Evolutionary conservation across 257 asterid species (phyloP).

Genomic region (Scutellaria minor): DNA sequence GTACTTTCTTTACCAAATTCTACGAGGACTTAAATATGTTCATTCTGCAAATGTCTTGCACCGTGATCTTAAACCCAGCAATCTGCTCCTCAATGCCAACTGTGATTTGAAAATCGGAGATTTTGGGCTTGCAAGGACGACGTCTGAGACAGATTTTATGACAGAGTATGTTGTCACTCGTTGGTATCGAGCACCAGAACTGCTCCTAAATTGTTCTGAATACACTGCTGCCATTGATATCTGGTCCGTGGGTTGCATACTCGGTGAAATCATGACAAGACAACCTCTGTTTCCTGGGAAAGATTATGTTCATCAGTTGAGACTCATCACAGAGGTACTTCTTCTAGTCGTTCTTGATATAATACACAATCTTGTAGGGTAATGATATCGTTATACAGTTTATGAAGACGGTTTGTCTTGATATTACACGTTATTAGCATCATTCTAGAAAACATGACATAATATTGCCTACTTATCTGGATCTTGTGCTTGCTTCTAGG

Average conservation of each 20-base stretch:
- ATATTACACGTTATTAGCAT: no score
- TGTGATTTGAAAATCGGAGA: constrained; percentile 85
- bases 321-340: constrained; percentile 90
- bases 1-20: constrained; percentile 85
- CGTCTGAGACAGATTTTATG: constrained; percentile 96
- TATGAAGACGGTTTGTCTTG: no score
- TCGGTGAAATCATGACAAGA: constrained; percentile 87
- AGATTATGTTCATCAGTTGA: constrained; percentile 89
- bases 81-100: constrained; percentile 74
- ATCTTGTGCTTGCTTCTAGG: not conserved
- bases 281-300: constrained; percentile 88
- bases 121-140: constrained; percentile 94
- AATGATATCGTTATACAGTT: no score
- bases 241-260: constrained; percentile 97
- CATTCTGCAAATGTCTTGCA: constrained; percentile 90
- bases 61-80: constrained; percentile 93
- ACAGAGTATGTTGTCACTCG: constrained; percentile 94
- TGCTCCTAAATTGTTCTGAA: constrained; percentile 84
- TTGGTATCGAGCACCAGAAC: constrained; percentile 93
- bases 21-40: constrained; percentile 89
- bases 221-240: constrained; percentile 92
- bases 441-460: constrained; percentile 4
- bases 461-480: not conserved
- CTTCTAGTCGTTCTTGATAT: not conserved
- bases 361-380: not conserved